Evolutionary conservation across 2,329 filamentous ascomycete species (phyloP).

Genomic region (Xylariaceae sp.): DNA sequence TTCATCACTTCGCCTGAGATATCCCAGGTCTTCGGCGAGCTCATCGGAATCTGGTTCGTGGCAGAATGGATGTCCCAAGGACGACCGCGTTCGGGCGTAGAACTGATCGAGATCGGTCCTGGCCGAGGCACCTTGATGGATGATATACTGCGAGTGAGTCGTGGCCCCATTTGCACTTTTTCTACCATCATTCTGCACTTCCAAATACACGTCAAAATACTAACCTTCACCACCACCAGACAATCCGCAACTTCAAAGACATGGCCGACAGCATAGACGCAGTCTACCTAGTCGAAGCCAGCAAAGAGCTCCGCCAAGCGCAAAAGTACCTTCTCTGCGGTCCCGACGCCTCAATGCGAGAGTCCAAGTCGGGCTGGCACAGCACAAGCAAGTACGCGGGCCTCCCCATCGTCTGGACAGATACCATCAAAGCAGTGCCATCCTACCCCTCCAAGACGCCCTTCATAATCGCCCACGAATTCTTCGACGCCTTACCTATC

Average conservation of each 20-base stretch:
- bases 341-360: slow-evolving; percentile 58
- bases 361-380: slow-evolving; percentile 69
- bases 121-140: slow-evolving; percentile 95
- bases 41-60: slow-evolving; percentile 91
- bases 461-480: slow-evolving; percentile 95
- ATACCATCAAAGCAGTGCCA: slow-evolving; percentile 81
- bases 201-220: not conserved
- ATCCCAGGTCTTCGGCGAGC: slow-evolving; percentile 92
- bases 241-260: slow-evolving; percentile 75
- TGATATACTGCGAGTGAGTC: slow-evolving; percentile 82
- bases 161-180: not conserved
- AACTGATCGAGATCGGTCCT: slow-evolving; percentile 91
- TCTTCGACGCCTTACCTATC: slow-evolving; percentile 96
- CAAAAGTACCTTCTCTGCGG: slow-evolving; percentile 84
- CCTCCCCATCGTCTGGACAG: slow-evolving; percentile 81
- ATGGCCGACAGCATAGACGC: slow-evolving; percentile 74
- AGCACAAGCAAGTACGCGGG: slow-evolving; percentile 72
- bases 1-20: slow-evolving; percentile 98
- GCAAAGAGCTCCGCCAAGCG: slow-evolving; percentile 67
- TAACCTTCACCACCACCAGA: slow-evolving; percentile 45
- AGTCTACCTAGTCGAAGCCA: slow-evolving; percentile 96
- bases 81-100: slow-evolving; percentile 65
- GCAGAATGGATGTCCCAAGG: slow-evolving; percentile 96
- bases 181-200: not conserved
- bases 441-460: slow-evolving; percentile 67